These are phyloP conservation scores for Aspergillus tanneri DNA, from an alignment of 2,329 filamentous ascomycete genomes.

Conservation along the genomic window DNA sequence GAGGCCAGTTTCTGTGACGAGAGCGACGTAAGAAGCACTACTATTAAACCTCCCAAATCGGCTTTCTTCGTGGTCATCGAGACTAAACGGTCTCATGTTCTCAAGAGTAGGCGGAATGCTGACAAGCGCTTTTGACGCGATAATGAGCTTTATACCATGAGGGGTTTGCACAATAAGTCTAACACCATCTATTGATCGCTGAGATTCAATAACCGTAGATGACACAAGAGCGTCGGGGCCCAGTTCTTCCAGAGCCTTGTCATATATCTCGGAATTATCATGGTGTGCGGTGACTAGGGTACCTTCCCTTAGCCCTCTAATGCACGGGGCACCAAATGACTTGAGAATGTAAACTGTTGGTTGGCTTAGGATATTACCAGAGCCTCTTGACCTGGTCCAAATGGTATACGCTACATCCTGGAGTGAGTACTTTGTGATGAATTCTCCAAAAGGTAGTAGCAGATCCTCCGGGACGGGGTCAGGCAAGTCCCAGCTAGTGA, in stretches of 20 bases:
- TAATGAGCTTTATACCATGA: background rate
- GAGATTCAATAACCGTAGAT: background rate
- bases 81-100: background rate
- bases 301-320: background rate
- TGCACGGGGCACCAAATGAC: background rate
- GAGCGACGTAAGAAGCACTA: background rate
- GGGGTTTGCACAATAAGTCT: background rate
- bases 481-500: background rate
- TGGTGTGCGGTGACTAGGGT: background rate
- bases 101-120: background rate
- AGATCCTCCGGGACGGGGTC: background rate
- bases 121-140: background rate
- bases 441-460: background rate
- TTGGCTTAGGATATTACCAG: background rate
- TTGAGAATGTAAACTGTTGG: background rate
- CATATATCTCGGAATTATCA: slow-evolving; percentile 1
- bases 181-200: background rate
- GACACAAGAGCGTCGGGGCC: background rate
- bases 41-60: background rate
- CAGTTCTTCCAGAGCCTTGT: background rate
- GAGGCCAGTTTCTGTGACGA: background rate
- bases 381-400: background rate
- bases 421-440: background rate
- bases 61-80: background rate
- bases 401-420: background rate